Percentiles rank a stretch among this genome's conserved stretches.
These are phyloP conservation scores for Metarhizium guizhouense DNA, from an alignment of 2,329 filamentous ascomycete species.

Conservation along the genomic window DNA sequence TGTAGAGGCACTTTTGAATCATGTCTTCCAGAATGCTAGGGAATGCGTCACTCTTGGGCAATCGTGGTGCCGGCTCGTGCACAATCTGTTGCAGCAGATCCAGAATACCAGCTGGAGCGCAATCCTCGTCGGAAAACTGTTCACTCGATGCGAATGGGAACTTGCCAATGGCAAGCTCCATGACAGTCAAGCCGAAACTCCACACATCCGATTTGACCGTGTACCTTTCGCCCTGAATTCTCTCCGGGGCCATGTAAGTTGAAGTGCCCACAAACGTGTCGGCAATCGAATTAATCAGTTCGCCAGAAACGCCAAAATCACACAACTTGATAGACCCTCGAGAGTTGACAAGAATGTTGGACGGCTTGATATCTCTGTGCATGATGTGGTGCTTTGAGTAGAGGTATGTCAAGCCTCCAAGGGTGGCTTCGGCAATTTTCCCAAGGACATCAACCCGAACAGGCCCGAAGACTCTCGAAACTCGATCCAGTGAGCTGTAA, in stretches of 20 bases:
- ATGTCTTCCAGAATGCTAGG: constrained; percentile 91
- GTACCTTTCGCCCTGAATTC: constrained; percentile 94
- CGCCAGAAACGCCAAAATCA: constrained; percentile 97
- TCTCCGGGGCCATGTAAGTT: constrained; percentile 98
- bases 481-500: constrained; percentile 75
- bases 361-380: constrained; percentile 98
- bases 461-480: constrained; percentile 90
- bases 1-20: constrained; percentile 90
- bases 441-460: constrained; percentile 93
- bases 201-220: constrained; percentile 98
- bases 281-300: constrained; percentile 94
- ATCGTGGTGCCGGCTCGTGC: constrained; percentile 83
- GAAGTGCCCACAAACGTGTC: constrained; percentile 98
- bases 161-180: constrained; percentile 95
- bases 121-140: constrained; percentile 62
- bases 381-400: constrained; percentile 96
- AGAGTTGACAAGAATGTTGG: constrained; percentile 94
- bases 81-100: constrained; percentile 97
- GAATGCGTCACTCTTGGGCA: constrained; percentile 97
- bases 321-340: constrained; percentile 92
- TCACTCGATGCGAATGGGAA: constrained; percentile 83
- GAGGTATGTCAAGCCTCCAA: constrained; percentile 88
- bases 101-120: constrained; percentile 85
- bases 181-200: constrained; percentile 91
- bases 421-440: constrained; percentile 93